These are phyloP conservation scores for Ilyonectria destructans DNA, from an alignment of 2,329 filamentous ascomycete genomes.

Conservation along the genomic window DNA sequence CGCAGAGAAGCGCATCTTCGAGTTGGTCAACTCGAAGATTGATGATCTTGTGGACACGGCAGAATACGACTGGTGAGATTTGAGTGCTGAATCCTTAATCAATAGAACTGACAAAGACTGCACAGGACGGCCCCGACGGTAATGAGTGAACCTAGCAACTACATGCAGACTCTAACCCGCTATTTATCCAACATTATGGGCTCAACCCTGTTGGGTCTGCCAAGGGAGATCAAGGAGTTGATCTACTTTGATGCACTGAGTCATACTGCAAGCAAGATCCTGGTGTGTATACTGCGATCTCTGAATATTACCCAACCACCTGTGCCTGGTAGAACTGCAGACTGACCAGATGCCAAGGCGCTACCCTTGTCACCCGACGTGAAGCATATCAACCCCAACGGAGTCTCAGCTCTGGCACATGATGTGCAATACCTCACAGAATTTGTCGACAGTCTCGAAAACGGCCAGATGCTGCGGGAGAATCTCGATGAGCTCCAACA, in stretches of 20 bases:
- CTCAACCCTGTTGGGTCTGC: conserved; percentile 92
- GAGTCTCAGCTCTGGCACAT: conserved; percentile 83
- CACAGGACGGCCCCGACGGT: conserved; percentile 69
- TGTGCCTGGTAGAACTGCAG: neutral
- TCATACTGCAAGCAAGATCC: conserved; percentile 89
- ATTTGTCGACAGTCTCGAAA: conserved; percentile 90
- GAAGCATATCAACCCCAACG: conserved; percentile 89
- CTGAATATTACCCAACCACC: neutral
- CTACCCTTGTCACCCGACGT: conserved; percentile 86
- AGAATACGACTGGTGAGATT: conserved; percentile 89
- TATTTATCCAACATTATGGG: conserved; percentile 98
- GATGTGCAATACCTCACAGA: conserved; percentile 88
- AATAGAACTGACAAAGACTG: conserved; percentile 37
- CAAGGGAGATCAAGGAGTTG: conserved; percentile 95
- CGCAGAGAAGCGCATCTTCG: conserved; percentile 97
- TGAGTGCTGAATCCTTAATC: neutral
- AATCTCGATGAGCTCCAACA: conserved; percentile 95
- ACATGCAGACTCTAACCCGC: conserved; percentile 94
- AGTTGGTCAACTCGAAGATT: conserved; percentile 98
- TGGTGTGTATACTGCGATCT: conserved; percentile 66
- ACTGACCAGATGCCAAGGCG: conserved; percentile 63
- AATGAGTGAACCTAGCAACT: conserved; percentile 85
- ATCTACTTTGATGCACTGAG: conserved; percentile 98
- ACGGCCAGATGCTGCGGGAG: conserved; percentile 86
- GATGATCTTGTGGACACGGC: conserved; percentile 97